Percentiles rank a stretch among this genome's conserved stretches.
Evolutionary conservation across 306 rosid species (phyloP).

Genomic region (Rosa multiflora): DNA sequence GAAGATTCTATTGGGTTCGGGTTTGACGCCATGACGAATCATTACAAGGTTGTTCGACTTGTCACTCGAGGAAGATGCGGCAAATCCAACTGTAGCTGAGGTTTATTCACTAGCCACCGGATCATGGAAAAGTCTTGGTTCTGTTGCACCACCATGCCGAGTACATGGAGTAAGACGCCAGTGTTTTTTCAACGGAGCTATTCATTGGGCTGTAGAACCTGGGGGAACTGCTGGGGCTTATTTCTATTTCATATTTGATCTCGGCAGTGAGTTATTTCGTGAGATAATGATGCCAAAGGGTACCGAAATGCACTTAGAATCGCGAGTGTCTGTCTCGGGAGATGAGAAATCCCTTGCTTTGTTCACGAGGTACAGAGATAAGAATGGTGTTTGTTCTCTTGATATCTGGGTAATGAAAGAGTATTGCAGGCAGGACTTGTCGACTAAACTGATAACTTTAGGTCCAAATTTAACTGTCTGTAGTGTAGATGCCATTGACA

Average conservation of each 20-base stretch:
- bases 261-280: background rate
- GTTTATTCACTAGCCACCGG: background rate
- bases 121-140: background rate
- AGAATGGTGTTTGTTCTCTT: background rate
- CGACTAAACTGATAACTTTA: background rate
- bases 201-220: conserved; percentile 1
- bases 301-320: background rate
- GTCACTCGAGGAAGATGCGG: background rate
- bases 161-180: background rate
- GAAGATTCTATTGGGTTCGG: background rate
- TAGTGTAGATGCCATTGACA: background rate
- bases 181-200: background rate
- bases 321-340: background rate
- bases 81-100: background rate
- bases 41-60: background rate
- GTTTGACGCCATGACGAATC: background rate
- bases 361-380: background rate
- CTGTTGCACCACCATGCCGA: background rate
- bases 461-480: background rate
- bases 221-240: too few species aligned
- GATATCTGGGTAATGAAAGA: background rate
- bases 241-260: background rate
- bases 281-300: background rate
- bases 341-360: background rate
- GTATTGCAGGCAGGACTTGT: background rate